phyloP scores from a whole-genome alignment of 495 filamentous ascomycete genomes.

The Daldinia caldariorum region DNA sequence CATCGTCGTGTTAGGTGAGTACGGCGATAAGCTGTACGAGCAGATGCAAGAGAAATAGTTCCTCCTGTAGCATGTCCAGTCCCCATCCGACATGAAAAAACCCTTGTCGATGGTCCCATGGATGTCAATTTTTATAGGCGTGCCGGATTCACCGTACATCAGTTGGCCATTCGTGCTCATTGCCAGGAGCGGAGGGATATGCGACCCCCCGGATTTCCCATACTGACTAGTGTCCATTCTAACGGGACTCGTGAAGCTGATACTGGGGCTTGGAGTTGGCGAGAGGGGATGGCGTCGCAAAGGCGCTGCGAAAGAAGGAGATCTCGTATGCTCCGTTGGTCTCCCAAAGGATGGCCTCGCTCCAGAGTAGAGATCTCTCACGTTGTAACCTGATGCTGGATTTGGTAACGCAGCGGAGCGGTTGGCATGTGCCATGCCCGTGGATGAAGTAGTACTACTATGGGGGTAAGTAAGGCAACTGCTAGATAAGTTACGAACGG shows the following conservation, averaged over 20 bases:
- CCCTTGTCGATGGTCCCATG: constrained; percentile 90
- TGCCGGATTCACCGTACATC: constrained; percentile 61
- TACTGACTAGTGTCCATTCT: constrained; percentile 60
- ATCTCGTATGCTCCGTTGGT: constrained; percentile 60
- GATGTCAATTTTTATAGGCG: constrained; percentile 75
- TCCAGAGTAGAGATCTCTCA: constrained; percentile 61
- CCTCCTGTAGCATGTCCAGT: constrained; percentile 95
- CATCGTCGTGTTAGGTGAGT: constrained; percentile 50
- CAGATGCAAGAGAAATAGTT: constrained; percentile 95
- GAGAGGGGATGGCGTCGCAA: constrained; percentile 63
- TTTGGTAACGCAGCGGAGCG: constrained; percentile 62
- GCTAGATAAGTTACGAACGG: constrained; percentile 19
- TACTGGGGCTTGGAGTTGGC: constrained; percentile 57
- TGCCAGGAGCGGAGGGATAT: constrained; percentile 68
- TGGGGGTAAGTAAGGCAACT: constrained; percentile 52
- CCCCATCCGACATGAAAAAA: constrained; percentile 84
- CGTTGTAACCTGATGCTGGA: constrained; percentile 56
- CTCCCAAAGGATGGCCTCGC: constrained; percentile 60
- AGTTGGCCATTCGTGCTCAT: constrained; percentile 68
- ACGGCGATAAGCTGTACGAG: constrained; percentile 72
- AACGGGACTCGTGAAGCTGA: constrained; percentile 55
- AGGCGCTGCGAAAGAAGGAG: constrained; percentile 55
- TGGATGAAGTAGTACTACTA: constrained; percentile 58
- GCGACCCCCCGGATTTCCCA: constrained; percentile 51
- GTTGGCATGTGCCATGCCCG: constrained; percentile 66